Evolutionary conservation across 2,329 filamentous ascomycete species (phyloP).

Genomic region (Calonectria hongkongensis): DNA sequence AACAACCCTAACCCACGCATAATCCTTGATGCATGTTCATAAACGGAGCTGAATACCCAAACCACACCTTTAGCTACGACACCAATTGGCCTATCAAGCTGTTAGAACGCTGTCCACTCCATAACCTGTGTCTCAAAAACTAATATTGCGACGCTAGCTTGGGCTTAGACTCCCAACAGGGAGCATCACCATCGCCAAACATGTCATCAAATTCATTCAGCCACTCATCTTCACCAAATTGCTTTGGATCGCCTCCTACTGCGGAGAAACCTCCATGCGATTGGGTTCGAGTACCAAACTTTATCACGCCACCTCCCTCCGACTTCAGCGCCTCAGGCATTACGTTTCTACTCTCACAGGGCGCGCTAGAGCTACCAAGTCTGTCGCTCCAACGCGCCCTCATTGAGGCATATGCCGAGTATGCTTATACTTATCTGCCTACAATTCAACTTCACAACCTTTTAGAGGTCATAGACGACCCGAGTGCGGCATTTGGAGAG

Average conservation of each 20-base stretch:
- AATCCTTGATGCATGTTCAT: neutral
- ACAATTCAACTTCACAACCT: constrained; percentile 8
- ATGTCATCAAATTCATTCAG: neutral
- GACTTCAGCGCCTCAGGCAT: neutral
- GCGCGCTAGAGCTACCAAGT: constrained; percentile 4
- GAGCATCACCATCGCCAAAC: neutral
- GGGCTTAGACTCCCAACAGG: too few species aligned
- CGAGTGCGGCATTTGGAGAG: neutral
- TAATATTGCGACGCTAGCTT: neutral
- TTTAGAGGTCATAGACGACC: constrained; percentile 9
- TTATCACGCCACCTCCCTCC: neutral
- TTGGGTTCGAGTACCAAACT: constrained; percentile 2
- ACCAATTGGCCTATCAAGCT: neutral
- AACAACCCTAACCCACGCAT: neutral
- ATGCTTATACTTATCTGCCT: constrained; percentile 4
- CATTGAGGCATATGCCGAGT: constrained; percentile 12
- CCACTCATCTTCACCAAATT: neutral
- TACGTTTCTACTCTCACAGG: neutral
- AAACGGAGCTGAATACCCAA: neutral
- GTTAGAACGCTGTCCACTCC: neutral
- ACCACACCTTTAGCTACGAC: neutral
- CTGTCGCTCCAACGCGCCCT: constrained; percentile 1
- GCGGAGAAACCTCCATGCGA: neutral
- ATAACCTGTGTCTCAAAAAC: neutral
- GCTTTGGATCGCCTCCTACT: neutral